Evolutionary conservation across 192 early-diverging fungal genomes (phyloP).

Genomic region (Oehlia diaphana): DNA sequence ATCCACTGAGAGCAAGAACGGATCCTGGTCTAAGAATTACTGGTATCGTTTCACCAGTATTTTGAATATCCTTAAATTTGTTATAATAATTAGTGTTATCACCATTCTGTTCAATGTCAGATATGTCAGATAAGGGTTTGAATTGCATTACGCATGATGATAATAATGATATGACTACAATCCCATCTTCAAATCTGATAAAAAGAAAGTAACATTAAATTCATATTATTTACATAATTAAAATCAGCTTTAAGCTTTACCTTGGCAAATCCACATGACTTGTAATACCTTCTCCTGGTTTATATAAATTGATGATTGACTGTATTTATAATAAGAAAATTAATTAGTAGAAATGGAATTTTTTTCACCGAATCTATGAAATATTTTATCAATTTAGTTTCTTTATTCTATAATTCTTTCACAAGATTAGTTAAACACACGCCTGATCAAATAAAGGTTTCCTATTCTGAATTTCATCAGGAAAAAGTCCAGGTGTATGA

Average conservation of each 20-base stretch:
- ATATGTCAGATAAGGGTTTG: slow-evolving; percentile 23
- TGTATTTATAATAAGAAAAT: background rate
- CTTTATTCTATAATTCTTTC: background rate
- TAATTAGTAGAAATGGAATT: background rate
- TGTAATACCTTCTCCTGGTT: slow-evolving; percentile 39
- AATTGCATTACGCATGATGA: slow-evolving; percentile 45
- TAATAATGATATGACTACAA: slow-evolving; percentile 40
- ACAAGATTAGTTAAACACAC: background rate
- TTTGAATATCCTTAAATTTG: background rate
- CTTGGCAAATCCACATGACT: slow-evolving; percentile 43
- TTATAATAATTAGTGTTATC: background rate
- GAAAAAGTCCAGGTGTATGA: slow-evolving; percentile 25
- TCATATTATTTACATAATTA: background rate
- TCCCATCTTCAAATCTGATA: slow-evolving; percentile 44
- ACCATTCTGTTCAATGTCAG: background rate
- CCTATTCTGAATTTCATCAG: slow-evolving; percentile 23
- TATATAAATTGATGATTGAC: slow-evolving; percentile 42
- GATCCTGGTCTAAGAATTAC: slow-evolving; percentile 39
- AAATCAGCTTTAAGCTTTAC: background rate
- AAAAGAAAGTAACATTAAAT: slow-evolving; percentile 2
- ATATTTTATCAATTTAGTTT: background rate
- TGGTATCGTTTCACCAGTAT: slow-evolving; percentile 7
- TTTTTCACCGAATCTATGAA: background rate
- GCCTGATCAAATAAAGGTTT: slow-evolving; percentile 45
- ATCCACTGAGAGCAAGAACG: slow-evolving; percentile 34